Evolutionary conservation across 2,329 filamentous ascomycete species (phyloP).

Genomic region (Fusarium begoniae): DNA sequence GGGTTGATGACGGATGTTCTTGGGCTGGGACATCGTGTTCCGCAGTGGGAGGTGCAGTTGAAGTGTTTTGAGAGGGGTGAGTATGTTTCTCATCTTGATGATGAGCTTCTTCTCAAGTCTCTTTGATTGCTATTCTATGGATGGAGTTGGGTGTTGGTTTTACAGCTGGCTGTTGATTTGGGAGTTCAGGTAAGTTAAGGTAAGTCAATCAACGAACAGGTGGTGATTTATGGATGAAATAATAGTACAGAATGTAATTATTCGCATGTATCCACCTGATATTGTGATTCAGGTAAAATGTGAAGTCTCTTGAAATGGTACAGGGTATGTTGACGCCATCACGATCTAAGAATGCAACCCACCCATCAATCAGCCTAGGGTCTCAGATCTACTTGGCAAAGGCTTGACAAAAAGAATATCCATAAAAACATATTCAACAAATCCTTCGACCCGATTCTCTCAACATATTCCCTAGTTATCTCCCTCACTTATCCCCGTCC

Average conservation of each 20-base stretch:
- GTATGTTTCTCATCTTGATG: slow-evolving; percentile 21
- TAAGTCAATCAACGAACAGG: background rate
- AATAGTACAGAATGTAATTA: background rate
- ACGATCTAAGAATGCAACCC: background rate
- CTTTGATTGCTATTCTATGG: background rate
- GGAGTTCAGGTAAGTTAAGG: background rate
- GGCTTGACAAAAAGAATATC: background rate
- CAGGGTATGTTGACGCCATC: background rate
- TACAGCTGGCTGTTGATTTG: background rate
- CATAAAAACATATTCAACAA: background rate
- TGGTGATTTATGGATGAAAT: accelerated
- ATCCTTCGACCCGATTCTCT: background rate
- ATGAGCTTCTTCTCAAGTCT: background rate
- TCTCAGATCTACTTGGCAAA: background rate
- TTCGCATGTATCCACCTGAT: too few relatives aligned
- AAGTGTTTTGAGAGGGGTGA: slow-evolving; percentile 7
- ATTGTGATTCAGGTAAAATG: too few relatives aligned
- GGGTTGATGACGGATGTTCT: slow-evolving; percentile 15
- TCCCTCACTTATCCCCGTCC: background rate
- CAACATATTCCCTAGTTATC: too few relatives aligned
- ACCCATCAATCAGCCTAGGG: background rate
- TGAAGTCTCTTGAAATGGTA: background rate
- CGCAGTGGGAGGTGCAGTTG: slow-evolving; percentile 35
- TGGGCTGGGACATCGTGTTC: slow-evolving; percentile 19
- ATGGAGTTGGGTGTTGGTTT: accelerated